Percentiles rank a stretch among this genome's conserved stretches.
Evolutionary conservation across 2,329 filamentous ascomycete species (phyloP).

Genomic region (Calonectria fujianensis): DNA sequence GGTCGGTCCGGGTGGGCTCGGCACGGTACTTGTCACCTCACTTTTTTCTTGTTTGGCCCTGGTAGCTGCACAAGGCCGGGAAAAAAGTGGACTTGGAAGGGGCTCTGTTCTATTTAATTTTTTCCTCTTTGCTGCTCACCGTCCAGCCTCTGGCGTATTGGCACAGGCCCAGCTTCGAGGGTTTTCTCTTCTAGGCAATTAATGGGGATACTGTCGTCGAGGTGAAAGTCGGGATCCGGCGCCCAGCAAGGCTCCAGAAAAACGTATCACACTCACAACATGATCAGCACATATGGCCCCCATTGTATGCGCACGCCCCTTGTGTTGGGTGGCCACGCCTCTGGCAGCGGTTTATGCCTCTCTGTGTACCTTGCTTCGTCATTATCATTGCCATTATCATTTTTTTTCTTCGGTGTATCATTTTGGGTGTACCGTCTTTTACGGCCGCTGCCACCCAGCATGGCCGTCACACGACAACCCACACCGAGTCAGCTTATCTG

Average conservation of each 20-base stretch:
- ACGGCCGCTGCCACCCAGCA: constrained; percentile 33
- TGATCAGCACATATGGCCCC: constrained; percentile 38
- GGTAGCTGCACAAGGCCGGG: neutral
- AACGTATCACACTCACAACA: constrained; percentile 34
- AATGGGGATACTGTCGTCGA: constrained; percentile 35
- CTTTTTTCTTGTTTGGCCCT: constrained; percentile 26
- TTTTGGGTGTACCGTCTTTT: constrained; percentile 28
- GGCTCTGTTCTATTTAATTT: neutral
- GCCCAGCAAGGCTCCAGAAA: constrained; percentile 32
- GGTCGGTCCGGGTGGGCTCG: constrained; percentile 52
- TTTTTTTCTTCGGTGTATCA: neutral
- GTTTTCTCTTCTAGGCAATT: constrained; percentile 39
- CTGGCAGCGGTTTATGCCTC: constrained; percentile 1
- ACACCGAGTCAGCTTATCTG: constrained; percentile 54
- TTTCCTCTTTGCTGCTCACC: neutral
- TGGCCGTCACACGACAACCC: constrained; percentile 42
- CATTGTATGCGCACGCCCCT: constrained; percentile 19
- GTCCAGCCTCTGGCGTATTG: constrained; percentile 12
- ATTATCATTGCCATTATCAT: neutral
- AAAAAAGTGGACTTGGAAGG: neutral
- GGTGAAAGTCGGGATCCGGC: constrained; percentile 45
- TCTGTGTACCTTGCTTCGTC: constrained; percentile 14
- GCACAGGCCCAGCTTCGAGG: constrained; percentile 1
- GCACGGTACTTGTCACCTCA: constrained; percentile 54
- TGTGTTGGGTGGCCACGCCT: neutral